A percentile compares a stretch with the other conserved stretches of the same genome.
phyloP scores from a whole-genome alignment of 1,284 basidiomycete genomes.

The Trichosporon sp. region DNA sequence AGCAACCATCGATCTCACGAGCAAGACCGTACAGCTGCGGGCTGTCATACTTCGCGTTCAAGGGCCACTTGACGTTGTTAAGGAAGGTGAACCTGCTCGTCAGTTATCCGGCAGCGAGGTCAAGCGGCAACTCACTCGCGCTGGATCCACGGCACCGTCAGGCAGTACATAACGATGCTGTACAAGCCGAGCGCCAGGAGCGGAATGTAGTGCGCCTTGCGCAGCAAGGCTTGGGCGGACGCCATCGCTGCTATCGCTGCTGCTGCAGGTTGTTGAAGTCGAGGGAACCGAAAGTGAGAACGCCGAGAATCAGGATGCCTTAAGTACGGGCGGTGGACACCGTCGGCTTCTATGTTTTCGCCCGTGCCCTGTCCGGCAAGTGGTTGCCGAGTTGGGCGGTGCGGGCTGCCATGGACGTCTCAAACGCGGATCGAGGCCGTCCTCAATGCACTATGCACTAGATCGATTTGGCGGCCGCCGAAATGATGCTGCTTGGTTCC shows the following conservation, averaged over 20 bases:
- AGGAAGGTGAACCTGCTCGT: constrained; percentile 60
- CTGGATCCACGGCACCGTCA: constrained; percentile 25
- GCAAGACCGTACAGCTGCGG: constrained; percentile 80
- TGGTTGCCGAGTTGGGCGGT: constrained; percentile 1
- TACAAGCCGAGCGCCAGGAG: constrained; percentile 16
- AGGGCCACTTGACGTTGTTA: constrained; percentile 68
- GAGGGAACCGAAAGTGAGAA: neutral
- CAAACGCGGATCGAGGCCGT: neutral
- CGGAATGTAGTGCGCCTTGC: constrained; percentile 20
- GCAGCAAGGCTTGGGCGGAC: constrained; percentile 22
- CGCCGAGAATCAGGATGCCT: neutral
- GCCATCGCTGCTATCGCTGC: constrained; percentile 10
- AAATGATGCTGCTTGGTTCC: neutral
- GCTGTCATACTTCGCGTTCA: constrained; percentile 65
- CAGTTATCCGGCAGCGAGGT: neutral
- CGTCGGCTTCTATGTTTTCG: constrained; percentile 4
- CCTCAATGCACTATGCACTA: neutral
- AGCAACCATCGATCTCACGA: constrained; percentile 62
- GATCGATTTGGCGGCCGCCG: neutral
- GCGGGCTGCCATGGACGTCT: neutral
- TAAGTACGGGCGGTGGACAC: neutral
- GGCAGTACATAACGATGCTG: neutral
- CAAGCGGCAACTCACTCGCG: constrained; percentile 20
- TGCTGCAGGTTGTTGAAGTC: neutral
- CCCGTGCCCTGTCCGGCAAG: neutral